Conservation (phyloP, 75 land plant genomes). For the Larix kaempferi region DNA sequence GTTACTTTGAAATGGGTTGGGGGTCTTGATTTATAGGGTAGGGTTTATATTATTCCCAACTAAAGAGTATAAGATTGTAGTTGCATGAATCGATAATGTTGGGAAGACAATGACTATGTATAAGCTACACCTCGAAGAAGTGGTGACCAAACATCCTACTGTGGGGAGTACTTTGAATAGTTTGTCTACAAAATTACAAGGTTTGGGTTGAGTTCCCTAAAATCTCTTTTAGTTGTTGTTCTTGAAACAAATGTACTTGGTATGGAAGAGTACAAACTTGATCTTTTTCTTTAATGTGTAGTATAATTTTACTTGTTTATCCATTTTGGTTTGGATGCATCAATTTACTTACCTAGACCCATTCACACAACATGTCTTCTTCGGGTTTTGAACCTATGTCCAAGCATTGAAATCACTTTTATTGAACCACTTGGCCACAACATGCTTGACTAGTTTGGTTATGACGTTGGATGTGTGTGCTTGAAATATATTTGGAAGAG, state of each 20-base stretch:
- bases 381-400: neutral
- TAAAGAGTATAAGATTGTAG: constrained; percentile 95
- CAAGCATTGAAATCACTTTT: neutral
- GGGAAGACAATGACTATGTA: constrained; percentile 98
- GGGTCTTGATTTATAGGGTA: constrained; percentile 62
- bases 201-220: constrained; percentile 64
- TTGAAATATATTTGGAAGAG: neutral
- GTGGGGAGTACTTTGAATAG: constrained; percentile 97
- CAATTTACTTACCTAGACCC: no score
- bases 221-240: no score
- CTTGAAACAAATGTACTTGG: neutral
- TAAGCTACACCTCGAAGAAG: constrained; percentile 92
- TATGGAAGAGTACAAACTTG: neutral
- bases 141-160: constrained; percentile 89
- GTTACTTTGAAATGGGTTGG: constrained; percentile 47
- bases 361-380: neutral
- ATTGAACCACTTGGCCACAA: neutral
- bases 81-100: constrained; percentile 93
- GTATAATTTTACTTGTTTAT: neutral
- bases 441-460: neutral
- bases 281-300: neutral
- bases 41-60: constrained; percentile 97
- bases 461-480: neutral
- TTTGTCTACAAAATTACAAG: constrained; percentile 91
- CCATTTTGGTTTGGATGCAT: no score